Conservation (phyloP, 2,329 filamentous ascomycete genomes). For the Ophiostoma ulmi region DNA sequence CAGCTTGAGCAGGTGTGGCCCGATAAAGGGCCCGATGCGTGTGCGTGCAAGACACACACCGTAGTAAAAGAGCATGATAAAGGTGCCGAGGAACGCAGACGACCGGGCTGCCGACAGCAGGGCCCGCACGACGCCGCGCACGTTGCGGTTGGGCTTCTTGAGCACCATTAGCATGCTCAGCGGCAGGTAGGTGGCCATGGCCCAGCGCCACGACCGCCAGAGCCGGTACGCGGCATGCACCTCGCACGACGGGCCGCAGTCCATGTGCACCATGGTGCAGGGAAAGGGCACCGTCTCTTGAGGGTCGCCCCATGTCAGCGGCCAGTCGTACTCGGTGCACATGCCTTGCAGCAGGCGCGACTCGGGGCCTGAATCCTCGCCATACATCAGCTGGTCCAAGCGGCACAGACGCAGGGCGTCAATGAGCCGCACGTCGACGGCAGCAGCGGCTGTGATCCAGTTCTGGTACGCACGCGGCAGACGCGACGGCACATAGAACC, state of each 20-base stretch:
- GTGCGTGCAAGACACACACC: conserved; percentile 74
- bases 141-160: conserved; percentile 36
- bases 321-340: conserved; percentile 66
- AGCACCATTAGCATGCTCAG: conserved; percentile 64
- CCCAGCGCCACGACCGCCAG: conserved; percentile 63
- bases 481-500: conserved; percentile 69
- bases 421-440: conserved; percentile 69
- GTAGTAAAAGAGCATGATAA: conserved; percentile 79
- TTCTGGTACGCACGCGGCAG: conserved; percentile 70
- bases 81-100: conserved; percentile 70
- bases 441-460: conserved; percentile 75
- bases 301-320: conserved; percentile 68
- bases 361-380: conserved; percentile 61
- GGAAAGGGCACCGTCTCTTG: conserved; percentile 64
- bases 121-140: conserved; percentile 40
- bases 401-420: conserved; percentile 65
- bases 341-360: conserved; percentile 63
- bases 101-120: conserved; percentile 48
- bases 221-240: conserved; percentile 66
- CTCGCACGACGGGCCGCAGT: conserved; percentile 67
- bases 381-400: conserved; percentile 62
- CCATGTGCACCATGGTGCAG: conserved; percentile 81
- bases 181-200: conserved; percentile 71
- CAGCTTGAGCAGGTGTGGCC: background rate
- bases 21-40: conserved; percentile 62